Base-by-base conservation (phyloP, 2,329 filamentous ascomycete species). In the Sporothrix mexicana region DNA sequence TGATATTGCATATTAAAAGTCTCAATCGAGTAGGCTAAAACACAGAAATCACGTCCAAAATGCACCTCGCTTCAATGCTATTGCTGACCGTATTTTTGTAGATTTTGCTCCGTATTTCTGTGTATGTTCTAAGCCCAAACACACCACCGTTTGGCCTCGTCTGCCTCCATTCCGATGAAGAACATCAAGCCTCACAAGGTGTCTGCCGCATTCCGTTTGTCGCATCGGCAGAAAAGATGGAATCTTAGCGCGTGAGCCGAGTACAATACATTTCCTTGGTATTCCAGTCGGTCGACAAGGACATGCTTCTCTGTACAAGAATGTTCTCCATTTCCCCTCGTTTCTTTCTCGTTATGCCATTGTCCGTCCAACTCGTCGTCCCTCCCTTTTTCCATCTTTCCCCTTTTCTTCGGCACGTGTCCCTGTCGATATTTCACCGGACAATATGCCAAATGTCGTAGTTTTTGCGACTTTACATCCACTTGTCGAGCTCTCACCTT, bases 131-230 rank as follows among this genome's bases (percentile, higher is more conserved):
- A 55, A 25, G 3, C 45, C 15, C 45, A 10, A 7, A 20, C 13
- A 15, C 57, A 36, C 12, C 41, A 62, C 59, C 41, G 61, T 25
- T 55, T 55, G 10, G 15, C 41, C 41, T 45, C 61, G 47, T 66
- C 61, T 66, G 61, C 41, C 41, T 23, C 61, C 61, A 66, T 66
- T 47, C 61, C 61, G 61, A 66, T 66, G 41, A 45, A 3, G 41
- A 20, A 25, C 61, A 12, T 7, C 20, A 12, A 47, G 59, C 36
- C n/a, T 47, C 36, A 23, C 59, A 23, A 43, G n/a, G 36, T 13
- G 36, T 23, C n/a, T 20, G 7, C 45, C 10, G 15, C 59, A 64
- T 64, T 45, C 59, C 59, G 36, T 43, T 36, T 36, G 30, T 36
- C 30, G 30, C 30, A 36, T 36, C 30, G 30, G 30, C 30, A 4